Base-by-base conservation (phyloP, 352 stramenopile species). In the Blastocystis sp. region DNA sequence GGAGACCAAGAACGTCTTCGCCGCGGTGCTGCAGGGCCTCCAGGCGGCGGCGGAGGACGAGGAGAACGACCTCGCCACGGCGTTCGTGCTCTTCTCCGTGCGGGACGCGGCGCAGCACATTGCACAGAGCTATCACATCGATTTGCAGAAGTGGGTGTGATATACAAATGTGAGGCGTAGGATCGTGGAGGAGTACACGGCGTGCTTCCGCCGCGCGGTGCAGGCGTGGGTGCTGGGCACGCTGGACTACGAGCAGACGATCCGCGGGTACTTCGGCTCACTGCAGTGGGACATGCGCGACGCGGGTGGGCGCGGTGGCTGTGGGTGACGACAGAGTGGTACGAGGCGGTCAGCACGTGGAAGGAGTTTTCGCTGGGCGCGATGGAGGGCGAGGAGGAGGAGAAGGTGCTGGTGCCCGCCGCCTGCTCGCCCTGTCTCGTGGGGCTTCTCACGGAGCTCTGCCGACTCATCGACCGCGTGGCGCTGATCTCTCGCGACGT, bases 231-330 rank as follows among this genome's bases (percentile, higher is more conserved):
- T 56, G 48, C 5, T 17, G 5, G 5, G 5, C 5, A 14, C 14
- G 48, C 48, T 56, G 48, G 48, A 56, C 48, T 56, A 14, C 48
- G 48, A 56, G 48, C 48, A 14, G 14, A 14, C 5, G 5, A 56
- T 79, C 23, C 5, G 9, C 4, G 19, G 34, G 17, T 62, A 9
- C 5, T 59, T 79, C 41, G 19, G 14, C 9, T 38, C 43, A 9
- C n/a, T 79, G n/a, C 41, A 62, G 1, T 79, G 69, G 69, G 10
- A 5, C 14, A 79, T 79, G 69, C 69, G 43, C 21, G 69, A 79
- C 38, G 28, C 48, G 48, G 23, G 69, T 79, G 53, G 17, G 48
- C 5, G 21, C 10, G 11, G 14, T 79, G 4, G 14, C 40, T 17
- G 5, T 10, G 21, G 19, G 0, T 79, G 17, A 62, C 34, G 21